Evolutionary conservation across 1,284 basidiomycete genomes (phyloP), one percentile per base, ranked within the genome.

Genomic region (Pseudozyma sp.): DNA sequence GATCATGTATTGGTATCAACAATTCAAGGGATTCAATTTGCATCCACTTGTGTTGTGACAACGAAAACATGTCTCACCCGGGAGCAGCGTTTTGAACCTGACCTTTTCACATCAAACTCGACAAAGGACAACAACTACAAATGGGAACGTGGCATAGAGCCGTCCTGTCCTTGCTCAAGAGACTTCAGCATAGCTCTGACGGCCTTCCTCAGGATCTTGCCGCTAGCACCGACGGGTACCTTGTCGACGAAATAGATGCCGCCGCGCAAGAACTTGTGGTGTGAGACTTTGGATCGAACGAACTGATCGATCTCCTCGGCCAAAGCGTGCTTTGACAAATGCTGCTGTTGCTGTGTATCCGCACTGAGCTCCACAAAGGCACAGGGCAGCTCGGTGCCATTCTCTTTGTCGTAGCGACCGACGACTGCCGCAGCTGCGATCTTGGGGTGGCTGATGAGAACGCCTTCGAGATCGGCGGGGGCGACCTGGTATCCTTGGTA

Each of bases 401-500:
- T 57, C 11, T 57, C 53, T 40, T 79, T 58, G 42, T 55, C 58
- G 43, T 80, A 70, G 1, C 78, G 19, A 4, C 80, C 80, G 2
- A 83, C 55, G 11, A 81, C 80, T 13, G 80, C 81, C 3, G 73
- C 71, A 17, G 77, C 81, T 1, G 73, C 73, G 7, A 82, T 62
- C 10, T 67, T 51, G 0, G 76, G 68, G n/a, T 72, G 59, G 8
- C 49, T 30, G 13, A 77, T 56, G 1, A 80, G 64, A 1, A 79
- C 42, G 11, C 71, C 75, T 48, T 83, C 81, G 17, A 83, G 68
- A 57, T 81, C 79, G 8, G 79, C 78, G 1, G 81, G 81, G 0
- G 79, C 70, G n/a, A 82, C 80, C 66, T 80, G 79, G 51, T 76
- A 80, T 31, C 77, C 81, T 52, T 82, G 77, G 54, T 82, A 82